These are phyloP conservation scores for Saccharomycopsis amapae DNA, from an alignment of 805 yeast genomes.

Conservation along the genomic window DNA sequence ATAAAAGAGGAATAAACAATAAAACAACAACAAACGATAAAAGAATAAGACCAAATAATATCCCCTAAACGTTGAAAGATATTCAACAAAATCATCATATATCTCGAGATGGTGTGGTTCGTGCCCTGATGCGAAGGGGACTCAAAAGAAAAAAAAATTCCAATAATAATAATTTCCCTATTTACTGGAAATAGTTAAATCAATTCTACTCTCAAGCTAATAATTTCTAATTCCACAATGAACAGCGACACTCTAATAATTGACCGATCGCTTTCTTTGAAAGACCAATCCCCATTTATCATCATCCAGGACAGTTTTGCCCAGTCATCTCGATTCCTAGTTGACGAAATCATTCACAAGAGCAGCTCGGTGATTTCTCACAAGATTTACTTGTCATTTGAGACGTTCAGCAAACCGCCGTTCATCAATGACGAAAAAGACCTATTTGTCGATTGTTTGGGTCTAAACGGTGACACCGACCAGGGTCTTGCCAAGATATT, in stretches of 20 bases:
- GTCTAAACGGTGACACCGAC: constrained; percentile 38
- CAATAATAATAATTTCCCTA: no score
- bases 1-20: no score
- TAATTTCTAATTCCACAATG: no score
- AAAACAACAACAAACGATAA: no score
- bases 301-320: constrained; percentile 61
- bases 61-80: no score
- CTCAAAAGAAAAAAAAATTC: no score
- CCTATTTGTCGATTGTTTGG: constrained; percentile 61
- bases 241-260: constrained; percentile 14
- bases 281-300: constrained; percentile 69
- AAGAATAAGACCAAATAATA: no score
- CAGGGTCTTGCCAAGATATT: constrained; percentile 26
- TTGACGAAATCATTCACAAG: constrained; percentile 43
- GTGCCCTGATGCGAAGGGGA: no score
- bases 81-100: no score
- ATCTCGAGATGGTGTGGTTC: no score
- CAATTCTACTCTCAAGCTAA: no score
- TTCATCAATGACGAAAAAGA: constrained; percentile 39
- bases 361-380: constrained; percentile 22
- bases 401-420: constrained; percentile 47
- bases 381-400: constrained; percentile 58
- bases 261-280: constrained; percentile 54
- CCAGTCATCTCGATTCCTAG: constrained; percentile 55
- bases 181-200: no score